Conservation (phyloP, 2,329 filamentous ascomycete species). For the Pezicula radicicola region DNA sequence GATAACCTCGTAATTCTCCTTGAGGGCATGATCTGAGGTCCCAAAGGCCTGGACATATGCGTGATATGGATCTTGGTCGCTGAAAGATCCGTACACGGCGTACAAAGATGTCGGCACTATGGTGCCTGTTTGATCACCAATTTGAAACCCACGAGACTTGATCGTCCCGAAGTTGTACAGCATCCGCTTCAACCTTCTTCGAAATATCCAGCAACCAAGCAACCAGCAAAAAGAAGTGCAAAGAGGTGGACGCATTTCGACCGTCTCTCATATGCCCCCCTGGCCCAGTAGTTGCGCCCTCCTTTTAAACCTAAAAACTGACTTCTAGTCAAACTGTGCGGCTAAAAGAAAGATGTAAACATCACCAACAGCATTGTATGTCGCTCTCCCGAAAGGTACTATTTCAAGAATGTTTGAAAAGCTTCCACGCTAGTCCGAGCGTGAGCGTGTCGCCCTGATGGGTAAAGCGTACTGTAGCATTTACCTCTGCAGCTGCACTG, state of each 20-base stretch:
- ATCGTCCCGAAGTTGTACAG: background rate
- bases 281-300: background rate
- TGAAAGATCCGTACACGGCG: background rate
- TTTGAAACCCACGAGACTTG: background rate
- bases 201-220: background rate
- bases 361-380: background rate
- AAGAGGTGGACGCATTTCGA: background rate
- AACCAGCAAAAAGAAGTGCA: background rate
- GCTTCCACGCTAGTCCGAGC: conserved; percentile 1
- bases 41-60: background rate
- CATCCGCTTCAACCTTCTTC: background rate
- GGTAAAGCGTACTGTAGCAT: background rate
- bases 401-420: conserved; percentile 3
- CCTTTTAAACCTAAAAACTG: background rate
- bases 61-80: background rate
- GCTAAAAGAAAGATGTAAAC: background rate
- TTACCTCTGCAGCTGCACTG: too few species aligned
- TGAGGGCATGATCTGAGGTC: background rate
- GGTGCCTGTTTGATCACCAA: background rate
- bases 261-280: background rate
- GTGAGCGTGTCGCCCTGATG: background rate
- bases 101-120: background rate
- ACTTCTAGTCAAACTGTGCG: background rate
- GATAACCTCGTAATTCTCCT: conserved; percentile 1
- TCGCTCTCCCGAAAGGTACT: background rate